A percentile compares a stretch with the other conserved stretches of the same genome.
Evolutionary conservation across 2,329 filamentous ascomycete genomes (phyloP).

Genomic region (Akanthomyces muscarius): DNA sequence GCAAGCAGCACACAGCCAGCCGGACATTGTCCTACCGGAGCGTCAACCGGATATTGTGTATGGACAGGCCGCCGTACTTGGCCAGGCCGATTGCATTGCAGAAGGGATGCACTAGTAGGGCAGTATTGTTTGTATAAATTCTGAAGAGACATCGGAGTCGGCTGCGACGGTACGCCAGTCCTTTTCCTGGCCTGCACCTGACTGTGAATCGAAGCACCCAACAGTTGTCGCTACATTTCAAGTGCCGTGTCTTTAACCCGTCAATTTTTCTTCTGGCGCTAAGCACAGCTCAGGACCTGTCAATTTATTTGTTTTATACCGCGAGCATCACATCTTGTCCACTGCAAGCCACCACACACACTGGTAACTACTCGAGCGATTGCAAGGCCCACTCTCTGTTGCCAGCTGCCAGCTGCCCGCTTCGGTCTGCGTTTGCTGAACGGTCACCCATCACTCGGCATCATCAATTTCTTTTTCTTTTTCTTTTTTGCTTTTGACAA

Average conservation of each 20-base stretch:
- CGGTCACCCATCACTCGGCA: not conserved
- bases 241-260: no score
- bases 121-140: not conserved
- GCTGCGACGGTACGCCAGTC: not conserved
- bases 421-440: not conserved
- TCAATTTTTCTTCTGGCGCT: not conserved
- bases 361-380: not conserved
- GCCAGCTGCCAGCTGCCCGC: not conserved
- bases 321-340: no score
- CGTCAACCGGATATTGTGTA: not conserved
- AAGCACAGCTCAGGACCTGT: no score
- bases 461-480: not conserved
- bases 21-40: not conserved
- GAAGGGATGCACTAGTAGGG: not conserved
- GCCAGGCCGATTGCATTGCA: not conserved
- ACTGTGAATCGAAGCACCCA: not conserved
- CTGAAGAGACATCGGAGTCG: not conserved
- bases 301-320: no score
- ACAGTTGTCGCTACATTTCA: no score
- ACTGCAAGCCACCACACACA: not conserved
- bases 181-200: not conserved
- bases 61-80: not conserved
- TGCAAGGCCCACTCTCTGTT: no score
- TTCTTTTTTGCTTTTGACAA: conserved; percentile 9
- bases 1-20: not conserved